Conservation (phyloP, 352 stramenopile species). For the Globisporangium cystogenes region DNA sequence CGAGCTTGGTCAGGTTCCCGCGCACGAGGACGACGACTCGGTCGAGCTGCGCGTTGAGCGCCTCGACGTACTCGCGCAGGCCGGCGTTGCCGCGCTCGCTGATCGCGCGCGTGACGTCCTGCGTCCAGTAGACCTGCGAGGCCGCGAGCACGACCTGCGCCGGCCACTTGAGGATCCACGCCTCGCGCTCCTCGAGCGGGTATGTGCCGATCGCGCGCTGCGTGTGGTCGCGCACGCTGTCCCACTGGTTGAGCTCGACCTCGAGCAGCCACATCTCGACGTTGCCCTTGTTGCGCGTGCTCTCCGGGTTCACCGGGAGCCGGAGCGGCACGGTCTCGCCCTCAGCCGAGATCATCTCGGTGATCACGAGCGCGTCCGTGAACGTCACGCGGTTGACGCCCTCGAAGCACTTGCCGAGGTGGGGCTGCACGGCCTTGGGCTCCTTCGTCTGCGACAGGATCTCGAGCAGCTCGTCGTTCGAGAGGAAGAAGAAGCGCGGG, state of each 20-base stretch:
- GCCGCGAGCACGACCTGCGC: slow-evolving; percentile 92
- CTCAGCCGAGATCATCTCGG: slow-evolving; percentile 92
- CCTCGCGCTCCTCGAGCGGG: slow-evolving; percentile 55
- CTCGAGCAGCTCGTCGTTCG: slow-evolving; percentile 92
- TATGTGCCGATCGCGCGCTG: slow-evolving; percentile 86
- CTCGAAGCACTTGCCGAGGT: slow-evolving; percentile 89
- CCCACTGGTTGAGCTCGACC: slow-evolving; percentile 89
- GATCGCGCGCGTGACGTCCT: slow-evolving; percentile 88
- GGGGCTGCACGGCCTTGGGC: slow-evolving; percentile 88
- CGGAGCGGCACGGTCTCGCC: slow-evolving; percentile 87
- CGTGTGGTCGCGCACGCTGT: slow-evolving; percentile 90
- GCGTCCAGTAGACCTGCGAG: slow-evolving; percentile 93
- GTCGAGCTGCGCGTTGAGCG: slow-evolving; percentile 85
- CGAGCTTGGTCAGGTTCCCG: slow-evolving; percentile 87
- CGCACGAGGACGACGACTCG: slow-evolving; percentile 91
- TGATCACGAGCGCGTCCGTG: slow-evolving; percentile 89
- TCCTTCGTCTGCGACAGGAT: slow-evolving; percentile 94
- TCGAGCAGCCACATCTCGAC: slow-evolving; percentile 94
- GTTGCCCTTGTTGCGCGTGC: slow-evolving; percentile 91
- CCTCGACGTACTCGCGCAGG: slow-evolving; percentile 71
- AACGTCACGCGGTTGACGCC: slow-evolving; percentile 91
- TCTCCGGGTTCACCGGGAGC: slow-evolving; percentile 87
- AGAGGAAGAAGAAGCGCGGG: slow-evolving; percentile 94
- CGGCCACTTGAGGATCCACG: slow-evolving; percentile 93
- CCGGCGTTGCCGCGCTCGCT: slow-evolving; percentile 55